Evolutionary conservation across 352 stramenopile genomes (phyloP).

Genomic region (Salisapilia sapeloensis): DNA sequence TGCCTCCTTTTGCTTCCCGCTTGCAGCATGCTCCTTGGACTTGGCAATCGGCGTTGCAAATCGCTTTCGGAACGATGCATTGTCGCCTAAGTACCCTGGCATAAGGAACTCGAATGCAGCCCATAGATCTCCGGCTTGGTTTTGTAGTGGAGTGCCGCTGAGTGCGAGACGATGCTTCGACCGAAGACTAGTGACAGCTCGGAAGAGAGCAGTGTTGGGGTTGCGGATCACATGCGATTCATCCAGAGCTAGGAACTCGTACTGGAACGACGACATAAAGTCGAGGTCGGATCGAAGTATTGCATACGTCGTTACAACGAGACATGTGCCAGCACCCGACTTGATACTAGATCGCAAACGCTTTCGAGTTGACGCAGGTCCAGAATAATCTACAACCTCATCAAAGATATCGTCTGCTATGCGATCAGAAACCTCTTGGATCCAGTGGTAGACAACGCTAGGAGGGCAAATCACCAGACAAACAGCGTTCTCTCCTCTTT

Average conservation of each 20-base stretch:
- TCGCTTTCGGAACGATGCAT: constrained; percentile 30
- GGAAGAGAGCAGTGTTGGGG: constrained; percentile 78
- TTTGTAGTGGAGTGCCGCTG: constrained; percentile 96
- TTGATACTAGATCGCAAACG: constrained; percentile 14
- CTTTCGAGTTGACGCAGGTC: constrained; percentile 24
- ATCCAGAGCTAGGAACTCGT: constrained; percentile 87
- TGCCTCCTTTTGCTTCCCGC: constrained; percentile 52
- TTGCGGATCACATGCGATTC: constrained; percentile 97
- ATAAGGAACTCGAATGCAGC: constrained; percentile 95
- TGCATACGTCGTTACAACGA: constrained; percentile 75
- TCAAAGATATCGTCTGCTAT: constrained; percentile 51
- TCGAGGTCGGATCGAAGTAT: constrained; percentile 78
- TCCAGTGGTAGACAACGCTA: constrained; percentile 91
- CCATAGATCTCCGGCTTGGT: constrained; percentile 95
- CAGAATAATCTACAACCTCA: constrained; percentile 63
- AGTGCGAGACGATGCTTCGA: constrained; percentile 86
- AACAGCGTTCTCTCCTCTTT: neutral
- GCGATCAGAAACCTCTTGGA: constrained; percentile 78
- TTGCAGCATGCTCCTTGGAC: constrained; percentile 37
- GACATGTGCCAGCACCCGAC: constrained; percentile 2
- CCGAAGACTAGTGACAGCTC: constrained; percentile 59
- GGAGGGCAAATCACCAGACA: constrained; percentile 89
- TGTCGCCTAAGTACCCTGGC: constrained; percentile 92
- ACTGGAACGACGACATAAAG: constrained; percentile 29
- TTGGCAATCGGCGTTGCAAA: constrained; percentile 48